phyloP scores from a whole-genome alignment of 2,329 filamentous ascomycete species.

The Xylaria sp. region DNA sequence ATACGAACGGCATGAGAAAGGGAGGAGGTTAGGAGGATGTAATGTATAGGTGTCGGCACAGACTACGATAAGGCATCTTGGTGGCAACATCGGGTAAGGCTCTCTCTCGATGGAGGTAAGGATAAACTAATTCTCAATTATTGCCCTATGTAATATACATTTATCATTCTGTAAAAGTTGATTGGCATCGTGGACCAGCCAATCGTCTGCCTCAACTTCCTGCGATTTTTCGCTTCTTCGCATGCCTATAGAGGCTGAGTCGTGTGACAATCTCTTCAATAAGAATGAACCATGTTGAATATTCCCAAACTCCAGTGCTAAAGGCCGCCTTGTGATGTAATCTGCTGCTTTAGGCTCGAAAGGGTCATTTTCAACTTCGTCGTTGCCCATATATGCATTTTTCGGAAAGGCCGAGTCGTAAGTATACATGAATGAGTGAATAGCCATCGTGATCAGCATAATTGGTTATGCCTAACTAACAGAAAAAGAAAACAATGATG shows the following conservation, averaged over 20 bases:
- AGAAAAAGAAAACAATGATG: slow-evolving; percentile 6
- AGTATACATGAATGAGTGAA: slow-evolving; percentile 13
- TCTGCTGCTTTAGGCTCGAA: not conserved
- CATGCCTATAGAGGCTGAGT: slow-evolving; percentile 25
- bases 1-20: not conserved
- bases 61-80: not conserved
- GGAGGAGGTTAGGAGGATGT: not conserved
- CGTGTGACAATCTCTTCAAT: slow-evolving; percentile 28
- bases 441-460: not conserved
- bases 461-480: not conserved
- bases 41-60: not conserved
- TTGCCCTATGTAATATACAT: slow-evolving; percentile 18
- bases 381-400: slow-evolving; percentile 7
- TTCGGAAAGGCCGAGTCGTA: not conserved
- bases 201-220: slow-evolving; percentile 10
- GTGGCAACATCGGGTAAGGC: not conserved
- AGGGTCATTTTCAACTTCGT: not conserved
- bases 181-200: slow-evolving; percentile 26
- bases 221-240: not conserved
- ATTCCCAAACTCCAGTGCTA: slow-evolving; percentile 25
- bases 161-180: slow-evolving; percentile 9
- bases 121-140: not conserved
- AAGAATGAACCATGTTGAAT: not conserved
- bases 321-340: slow-evolving; percentile 6
- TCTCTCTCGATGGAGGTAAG: slow-evolving; percentile 1